Percentiles rank a stretch among this genome's conserved stretches.
Evolutionary conservation across 208 protist species (phyloP).

Genomic region (Trypanosoma scelopori): DNA sequence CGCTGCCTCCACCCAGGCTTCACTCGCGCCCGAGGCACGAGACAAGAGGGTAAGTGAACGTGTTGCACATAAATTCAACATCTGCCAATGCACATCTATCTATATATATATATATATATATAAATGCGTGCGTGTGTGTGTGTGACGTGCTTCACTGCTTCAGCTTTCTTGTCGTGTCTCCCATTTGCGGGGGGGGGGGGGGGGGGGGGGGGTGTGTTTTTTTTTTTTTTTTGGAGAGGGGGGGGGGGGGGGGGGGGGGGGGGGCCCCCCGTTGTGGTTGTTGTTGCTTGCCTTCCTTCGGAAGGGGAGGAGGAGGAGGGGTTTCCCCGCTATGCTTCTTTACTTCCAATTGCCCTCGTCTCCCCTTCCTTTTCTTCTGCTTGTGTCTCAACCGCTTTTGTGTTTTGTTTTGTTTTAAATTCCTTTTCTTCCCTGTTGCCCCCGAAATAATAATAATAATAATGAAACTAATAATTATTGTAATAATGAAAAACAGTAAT

Average conservation of each 20-base stretch:
- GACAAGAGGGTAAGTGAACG: not conserved
- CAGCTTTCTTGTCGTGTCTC: not conserved
- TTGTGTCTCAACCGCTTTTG: not conserved
- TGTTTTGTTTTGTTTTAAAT: constrained; percentile 1
- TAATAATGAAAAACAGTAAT: too few species aligned
- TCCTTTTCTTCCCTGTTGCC: too few species aligned
- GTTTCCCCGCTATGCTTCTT: not conserved
- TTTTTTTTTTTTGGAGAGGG: too few species aligned
- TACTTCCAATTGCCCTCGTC: constrained; percentile 19
- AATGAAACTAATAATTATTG: too few species aligned
- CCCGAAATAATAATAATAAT: too few species aligned
- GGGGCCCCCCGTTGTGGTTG: too few species aligned
- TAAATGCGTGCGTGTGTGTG: too few species aligned
- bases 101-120: not conserved
- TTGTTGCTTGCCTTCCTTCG: too few species aligned
- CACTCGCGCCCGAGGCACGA: not conserved
- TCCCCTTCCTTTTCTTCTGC: constrained; percentile 5
- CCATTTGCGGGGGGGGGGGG: too few species aligned
- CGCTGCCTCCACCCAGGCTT: constrained; percentile 24
- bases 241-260: too few species aligned
- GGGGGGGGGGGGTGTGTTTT: too few species aligned
- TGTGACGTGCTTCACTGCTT: not conserved
- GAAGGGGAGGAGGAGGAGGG: too few species aligned
- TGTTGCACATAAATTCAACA: not conserved
- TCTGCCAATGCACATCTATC: not conserved